Evolutionary conservation across 2,329 filamentous ascomycete genomes (phyloP).

Genomic region (Podosphaera aphanis): DNA sequence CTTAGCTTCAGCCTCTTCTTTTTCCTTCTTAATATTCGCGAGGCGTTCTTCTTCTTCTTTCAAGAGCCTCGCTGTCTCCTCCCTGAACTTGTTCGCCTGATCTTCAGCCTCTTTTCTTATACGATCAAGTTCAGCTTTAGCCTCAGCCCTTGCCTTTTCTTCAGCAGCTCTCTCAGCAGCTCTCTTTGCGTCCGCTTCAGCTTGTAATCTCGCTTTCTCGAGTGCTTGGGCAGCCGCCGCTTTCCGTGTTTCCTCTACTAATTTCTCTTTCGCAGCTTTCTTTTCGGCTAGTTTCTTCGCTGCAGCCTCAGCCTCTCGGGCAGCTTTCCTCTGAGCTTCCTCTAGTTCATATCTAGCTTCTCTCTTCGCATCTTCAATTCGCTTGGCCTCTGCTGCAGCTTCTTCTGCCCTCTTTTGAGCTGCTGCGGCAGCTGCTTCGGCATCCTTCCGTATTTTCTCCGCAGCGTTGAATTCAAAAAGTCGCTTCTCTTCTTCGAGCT

Average conservation of each 20-base stretch:
- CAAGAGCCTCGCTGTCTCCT: conserved; percentile 21
- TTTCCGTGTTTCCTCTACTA: conserved; percentile 16
- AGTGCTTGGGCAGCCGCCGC: conserved; percentile 10
- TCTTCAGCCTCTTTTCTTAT: conserved; percentile 13
- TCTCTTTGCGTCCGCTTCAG: conserved; percentile 5
- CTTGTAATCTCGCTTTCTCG: conserved; percentile 16
- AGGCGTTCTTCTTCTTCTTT: conserved; percentile 26
- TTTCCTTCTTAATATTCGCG: conserved; percentile 19
- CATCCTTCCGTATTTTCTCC: conserved; percentile 10
- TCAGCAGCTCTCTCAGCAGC: conserved; percentile 7
- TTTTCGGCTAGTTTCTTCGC: conserved; percentile 26
- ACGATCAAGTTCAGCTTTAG: conserved; percentile 9
- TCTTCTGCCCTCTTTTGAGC: conserved; percentile 1
- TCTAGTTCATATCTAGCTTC: conserved; percentile 5
- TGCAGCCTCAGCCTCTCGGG: conserved; percentile 14
- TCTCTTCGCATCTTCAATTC: conserved; percentile 1
- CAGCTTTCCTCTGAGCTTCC: conserved; percentile 6
- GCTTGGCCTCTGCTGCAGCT: conserved; percentile 1
- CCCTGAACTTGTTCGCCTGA: conserved; percentile 19
- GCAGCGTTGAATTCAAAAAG: conserved; percentile 2
- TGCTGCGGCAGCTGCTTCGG: conserved; percentile 2
- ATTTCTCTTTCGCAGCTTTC: conserved; percentile 17
- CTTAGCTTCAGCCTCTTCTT: too few relatives aligned
- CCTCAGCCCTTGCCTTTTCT: conserved; percentile 6
- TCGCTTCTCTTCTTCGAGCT: conserved; percentile 9